Conservation (phyloP, 805 yeast species). For the Tetrapisispora pingtungensis region DNA sequence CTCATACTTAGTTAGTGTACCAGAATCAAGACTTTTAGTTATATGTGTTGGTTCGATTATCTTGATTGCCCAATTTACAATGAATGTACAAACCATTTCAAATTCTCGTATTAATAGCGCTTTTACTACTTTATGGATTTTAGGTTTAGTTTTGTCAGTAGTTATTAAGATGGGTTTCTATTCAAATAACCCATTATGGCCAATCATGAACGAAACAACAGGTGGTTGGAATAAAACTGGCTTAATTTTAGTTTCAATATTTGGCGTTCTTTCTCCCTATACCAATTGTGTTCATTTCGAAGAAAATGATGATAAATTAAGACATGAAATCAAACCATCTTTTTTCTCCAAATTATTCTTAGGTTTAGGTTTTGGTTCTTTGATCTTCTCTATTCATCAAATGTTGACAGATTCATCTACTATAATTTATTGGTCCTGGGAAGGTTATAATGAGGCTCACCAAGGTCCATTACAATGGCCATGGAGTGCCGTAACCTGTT, state of each 20-base stretch:
- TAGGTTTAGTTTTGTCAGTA: constrained; percentile 68
- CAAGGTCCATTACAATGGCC: constrained; percentile 73
- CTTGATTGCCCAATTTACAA: constrained; percentile 48
- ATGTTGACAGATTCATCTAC: constrained; percentile 77
- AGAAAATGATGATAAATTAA: constrained; percentile 11
- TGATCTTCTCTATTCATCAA: constrained; percentile 62
- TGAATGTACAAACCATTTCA: constrained; percentile 38
- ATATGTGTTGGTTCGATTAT: constrained; percentile 60
- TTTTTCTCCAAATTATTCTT: constrained; percentile 13
- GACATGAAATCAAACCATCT: not conserved
- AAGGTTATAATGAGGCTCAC: constrained; percentile 78
- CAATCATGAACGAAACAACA: constrained; percentile 72
- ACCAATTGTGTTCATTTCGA: constrained; percentile 18
- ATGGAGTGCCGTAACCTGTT: constrained; percentile 53
- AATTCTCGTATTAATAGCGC: constrained; percentile 15
- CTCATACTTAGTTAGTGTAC: constrained; percentile 57
- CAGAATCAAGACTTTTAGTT: constrained; percentile 57
- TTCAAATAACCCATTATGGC: constrained; percentile 95
- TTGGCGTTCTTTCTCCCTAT: constrained; percentile 53
- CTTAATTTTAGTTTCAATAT: constrained; percentile 29
- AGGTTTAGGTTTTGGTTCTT: constrained; percentile 65
- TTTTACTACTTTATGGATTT: constrained; percentile 19
- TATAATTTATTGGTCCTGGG: constrained; percentile 92
- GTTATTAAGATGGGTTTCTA: constrained; percentile 64
- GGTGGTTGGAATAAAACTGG: constrained; percentile 83